Percentiles rank a stretch among this genome's conserved stretches.
Conservation (phyloP, 495 filamentous ascomycete genomes). For the Podospora pseudocomata region DNA sequence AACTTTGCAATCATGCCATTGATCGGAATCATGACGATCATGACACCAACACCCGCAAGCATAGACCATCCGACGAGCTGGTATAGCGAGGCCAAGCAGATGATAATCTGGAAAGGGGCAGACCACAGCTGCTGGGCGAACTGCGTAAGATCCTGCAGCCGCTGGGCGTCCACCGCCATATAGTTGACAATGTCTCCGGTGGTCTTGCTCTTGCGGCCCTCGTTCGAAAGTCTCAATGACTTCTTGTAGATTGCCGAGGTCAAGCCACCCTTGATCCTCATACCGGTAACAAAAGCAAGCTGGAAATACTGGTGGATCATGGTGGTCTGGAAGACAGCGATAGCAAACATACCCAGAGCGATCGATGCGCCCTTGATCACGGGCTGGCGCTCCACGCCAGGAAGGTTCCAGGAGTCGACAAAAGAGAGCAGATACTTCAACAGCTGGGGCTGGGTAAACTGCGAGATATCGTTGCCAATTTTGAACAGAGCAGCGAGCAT, state of each 20-base stretch:
- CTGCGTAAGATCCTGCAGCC: constrained; percentile 90
- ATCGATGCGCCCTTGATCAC: constrained; percentile 81
- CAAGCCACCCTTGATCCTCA: constrained; percentile 88
- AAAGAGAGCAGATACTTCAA: constrained; percentile 81
- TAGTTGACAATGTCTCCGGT: constrained; percentile 99
- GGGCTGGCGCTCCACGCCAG: constrained; percentile 62
- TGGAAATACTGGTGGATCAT: constrained; percentile 93
- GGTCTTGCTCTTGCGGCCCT: constrained; percentile 84
- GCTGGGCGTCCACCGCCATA: constrained; percentile 96
- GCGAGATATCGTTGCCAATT: constrained; percentile 72
- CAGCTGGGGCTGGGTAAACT: constrained; percentile 89
- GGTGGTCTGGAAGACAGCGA: constrained; percentile 76
- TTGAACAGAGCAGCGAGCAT: constrained; percentile 78
- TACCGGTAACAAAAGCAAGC: constrained; percentile 87
- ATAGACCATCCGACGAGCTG: constrained; percentile 89
- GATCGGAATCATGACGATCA: constrained; percentile 96
- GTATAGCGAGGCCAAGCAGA: constrained; percentile 95
- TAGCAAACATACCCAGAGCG: constrained; percentile 85
- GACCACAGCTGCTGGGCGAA: constrained; percentile 94
- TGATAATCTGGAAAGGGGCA: constrained; percentile 90
- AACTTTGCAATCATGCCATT: constrained; percentile 89
- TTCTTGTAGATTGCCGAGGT: constrained; percentile 92
- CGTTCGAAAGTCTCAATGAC: constrained; percentile 83
- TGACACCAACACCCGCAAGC: constrained; percentile 93
- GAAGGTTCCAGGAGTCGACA: constrained; percentile 69